Evolutionary conservation across 805 yeast species (phyloP).

Genomic region (Candida berthetii): DNA sequence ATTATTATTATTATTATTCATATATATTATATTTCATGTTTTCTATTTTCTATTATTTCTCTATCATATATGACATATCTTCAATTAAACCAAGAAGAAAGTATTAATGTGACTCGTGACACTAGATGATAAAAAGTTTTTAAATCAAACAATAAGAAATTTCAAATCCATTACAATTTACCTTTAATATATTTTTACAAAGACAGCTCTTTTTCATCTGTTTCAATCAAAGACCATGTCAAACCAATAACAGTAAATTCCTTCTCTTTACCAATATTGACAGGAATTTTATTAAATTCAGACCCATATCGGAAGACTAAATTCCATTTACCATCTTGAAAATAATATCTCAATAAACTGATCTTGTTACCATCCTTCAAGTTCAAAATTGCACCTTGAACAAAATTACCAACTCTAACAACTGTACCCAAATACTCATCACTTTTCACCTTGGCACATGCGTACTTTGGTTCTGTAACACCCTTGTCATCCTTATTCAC

Average conservation of each 20-base stretch:
- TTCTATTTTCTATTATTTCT: too few species aligned
- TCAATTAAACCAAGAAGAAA: too few species aligned
- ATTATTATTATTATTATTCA: too few species aligned
- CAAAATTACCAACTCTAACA: conserved; percentile 1
- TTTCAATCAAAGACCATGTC: background rate
- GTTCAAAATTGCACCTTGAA: conserved; percentile 1
- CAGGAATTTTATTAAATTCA: background rate
- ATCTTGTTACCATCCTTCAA: background rate
- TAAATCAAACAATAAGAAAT: too few species aligned
- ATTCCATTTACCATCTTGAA: background rate
- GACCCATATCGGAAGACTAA: background rate
- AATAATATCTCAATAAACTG: background rate
- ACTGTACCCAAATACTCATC: background rate
- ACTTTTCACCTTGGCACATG: background rate
- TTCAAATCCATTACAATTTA: too few species aligned
- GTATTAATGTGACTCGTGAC: too few species aligned
- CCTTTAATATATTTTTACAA: too few species aligned
- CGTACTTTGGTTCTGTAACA: background rate
- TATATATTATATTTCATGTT: too few species aligned
- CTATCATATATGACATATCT: too few species aligned
- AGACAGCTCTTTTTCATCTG: background rate
- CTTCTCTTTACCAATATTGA: background rate
- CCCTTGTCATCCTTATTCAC: background rate
- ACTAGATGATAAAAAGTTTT: too few species aligned
- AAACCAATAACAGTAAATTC: background rate